Evolutionary conservation across 305 asterid genomes (phyloP).

Genomic region (Fraxinus dipetala): DNA sequence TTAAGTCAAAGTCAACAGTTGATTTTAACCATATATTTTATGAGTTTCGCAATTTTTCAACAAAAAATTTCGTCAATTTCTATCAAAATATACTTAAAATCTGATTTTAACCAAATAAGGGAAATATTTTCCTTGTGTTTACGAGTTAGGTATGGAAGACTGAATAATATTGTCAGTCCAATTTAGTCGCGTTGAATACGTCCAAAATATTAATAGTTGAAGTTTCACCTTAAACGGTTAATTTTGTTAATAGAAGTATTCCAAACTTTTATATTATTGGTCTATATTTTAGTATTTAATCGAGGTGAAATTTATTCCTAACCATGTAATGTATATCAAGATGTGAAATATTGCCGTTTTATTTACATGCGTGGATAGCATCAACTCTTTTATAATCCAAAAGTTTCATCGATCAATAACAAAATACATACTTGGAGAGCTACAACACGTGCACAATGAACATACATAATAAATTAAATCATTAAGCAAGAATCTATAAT

Average conservation of each 20-base stretch:
- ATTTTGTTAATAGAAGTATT: no score
- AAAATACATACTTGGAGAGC: not conserved
- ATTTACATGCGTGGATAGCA: not conserved
- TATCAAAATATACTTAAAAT: no score
- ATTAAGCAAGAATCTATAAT: not conserved
- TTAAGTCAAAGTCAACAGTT: no score
- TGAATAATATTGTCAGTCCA: not conserved
- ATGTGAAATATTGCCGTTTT: not conserved
- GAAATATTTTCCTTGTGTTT: not conserved
- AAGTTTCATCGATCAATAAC: not conserved
- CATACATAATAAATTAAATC: not conserved
- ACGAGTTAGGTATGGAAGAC: not conserved
- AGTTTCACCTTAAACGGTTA: not conserved
- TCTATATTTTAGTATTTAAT: no score
- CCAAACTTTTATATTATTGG: no score
- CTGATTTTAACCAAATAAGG: no score
- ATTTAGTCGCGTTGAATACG: not conserved
- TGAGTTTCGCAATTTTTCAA: no score
- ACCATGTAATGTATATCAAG: no score
- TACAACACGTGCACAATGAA: not conserved
- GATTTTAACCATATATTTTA: no score
- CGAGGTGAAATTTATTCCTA: not conserved
- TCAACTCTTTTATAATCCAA: not conserved
- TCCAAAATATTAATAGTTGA: not conserved
- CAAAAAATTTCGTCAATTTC: no score